A percentile compares a stretch with the other conserved stretches of the same genome.
These are phyloP conservation scores for Backusella macrospora DNA, from an alignment of 192 early-diverging fungal species.

Conservation along the genomic window DNA sequence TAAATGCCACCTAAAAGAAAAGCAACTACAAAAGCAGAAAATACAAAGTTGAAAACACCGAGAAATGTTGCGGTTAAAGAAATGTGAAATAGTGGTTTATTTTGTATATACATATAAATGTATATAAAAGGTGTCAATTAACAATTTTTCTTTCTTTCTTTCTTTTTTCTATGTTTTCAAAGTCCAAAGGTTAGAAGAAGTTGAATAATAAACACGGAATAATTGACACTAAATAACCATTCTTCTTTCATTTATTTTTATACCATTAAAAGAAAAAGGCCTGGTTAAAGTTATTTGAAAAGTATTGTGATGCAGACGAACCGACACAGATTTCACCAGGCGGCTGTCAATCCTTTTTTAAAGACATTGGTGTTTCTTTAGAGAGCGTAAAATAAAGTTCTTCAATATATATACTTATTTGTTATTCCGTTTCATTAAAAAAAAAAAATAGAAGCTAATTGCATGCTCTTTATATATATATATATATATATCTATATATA, in stretches of 20 bases:
- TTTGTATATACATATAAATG: not conserved
- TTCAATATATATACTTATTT: too few species aligned
- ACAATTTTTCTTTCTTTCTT: not conserved
- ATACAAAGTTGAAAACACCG: not conserved
- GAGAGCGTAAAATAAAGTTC: slow-evolving; percentile 20
- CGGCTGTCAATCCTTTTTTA: slow-evolving; percentile 29
- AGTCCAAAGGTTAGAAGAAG: not conserved
- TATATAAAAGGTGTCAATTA: not conserved
- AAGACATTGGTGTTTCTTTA: slow-evolving; percentile 22
- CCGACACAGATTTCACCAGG: slow-evolving; percentile 21
- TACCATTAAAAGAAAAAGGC: not conserved
- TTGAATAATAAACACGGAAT: not conserved
- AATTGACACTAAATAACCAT: not conserved
- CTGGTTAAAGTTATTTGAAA: slow-evolving; percentile 12
- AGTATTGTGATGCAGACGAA: slow-evolving; percentile 24
- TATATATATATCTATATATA: too few species aligned
- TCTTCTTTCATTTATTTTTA: not conserved
- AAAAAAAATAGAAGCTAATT: not conserved
- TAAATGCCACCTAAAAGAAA: slow-evolving; percentile 35
- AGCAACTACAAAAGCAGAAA: slow-evolving; percentile 4
- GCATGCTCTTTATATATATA: not conserved
- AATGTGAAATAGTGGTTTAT: not conserved
- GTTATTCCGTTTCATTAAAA: not conserved
- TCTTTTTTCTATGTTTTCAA: not conserved
- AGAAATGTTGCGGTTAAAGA: not conserved